Percentiles rank a stretch among this genome's conserved stretches.
phyloP scores from a whole-genome alignment of 306 rosid species.

The Quercus bicolor region DNA sequence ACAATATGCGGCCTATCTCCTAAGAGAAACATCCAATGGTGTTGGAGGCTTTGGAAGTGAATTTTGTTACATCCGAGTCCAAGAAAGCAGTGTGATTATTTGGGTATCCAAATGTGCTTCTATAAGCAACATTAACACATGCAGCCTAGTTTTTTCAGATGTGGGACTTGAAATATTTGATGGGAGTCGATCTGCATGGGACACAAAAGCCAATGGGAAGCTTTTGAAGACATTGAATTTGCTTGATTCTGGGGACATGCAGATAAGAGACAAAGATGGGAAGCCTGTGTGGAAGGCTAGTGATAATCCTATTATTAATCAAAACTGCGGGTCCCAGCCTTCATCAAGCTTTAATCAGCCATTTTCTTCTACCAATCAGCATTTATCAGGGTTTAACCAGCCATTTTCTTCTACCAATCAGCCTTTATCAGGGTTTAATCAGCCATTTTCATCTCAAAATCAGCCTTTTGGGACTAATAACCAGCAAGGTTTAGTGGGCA shows the following conservation, averaged over 20 bases:
- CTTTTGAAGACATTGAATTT: background rate
- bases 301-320: background rate
- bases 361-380: background rate
- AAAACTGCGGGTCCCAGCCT: background rate
- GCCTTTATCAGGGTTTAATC: background rate
- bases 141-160: background rate
- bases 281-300: background rate
- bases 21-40: background rate
- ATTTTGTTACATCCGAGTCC: background rate
- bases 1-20: background rate
- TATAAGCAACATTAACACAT: background rate
- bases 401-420: background rate
- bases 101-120: background rate
- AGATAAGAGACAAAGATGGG: background rate
- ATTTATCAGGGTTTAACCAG: background rate
- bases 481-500: background rate
- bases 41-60: background rate
- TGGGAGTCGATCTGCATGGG: background rate
- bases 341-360: background rate
- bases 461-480: background rate
- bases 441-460: background rate
- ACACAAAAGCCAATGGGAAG: background rate
- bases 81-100: background rate
- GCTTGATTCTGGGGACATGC: background rate
- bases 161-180: background rate